Conservation (phyloP, 202 grass and related monocot species). For the Schoenoplectus triqueter region DNA sequence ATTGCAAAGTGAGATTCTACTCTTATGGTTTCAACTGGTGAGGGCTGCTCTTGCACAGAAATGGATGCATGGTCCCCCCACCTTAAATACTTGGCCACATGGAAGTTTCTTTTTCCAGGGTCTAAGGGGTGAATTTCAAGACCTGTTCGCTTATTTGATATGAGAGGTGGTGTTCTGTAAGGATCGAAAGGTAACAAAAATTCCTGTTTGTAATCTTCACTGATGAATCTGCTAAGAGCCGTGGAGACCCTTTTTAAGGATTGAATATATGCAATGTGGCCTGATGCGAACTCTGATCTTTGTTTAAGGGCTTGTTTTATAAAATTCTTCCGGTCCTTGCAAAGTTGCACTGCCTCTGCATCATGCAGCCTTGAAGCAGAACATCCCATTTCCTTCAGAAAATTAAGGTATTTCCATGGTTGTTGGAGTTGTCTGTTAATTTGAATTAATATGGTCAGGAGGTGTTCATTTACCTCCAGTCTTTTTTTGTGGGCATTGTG, state of each 20-base stretch:
- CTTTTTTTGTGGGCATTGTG: neutral
- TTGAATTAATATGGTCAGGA: slow-evolving; percentile 17
- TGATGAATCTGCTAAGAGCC: slow-evolving; percentile 72
- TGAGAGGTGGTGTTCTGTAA: slow-evolving; percentile 44
- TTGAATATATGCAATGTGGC: slow-evolving; percentile 83
- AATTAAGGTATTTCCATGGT: slow-evolving; percentile 66
- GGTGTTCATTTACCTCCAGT: neutral
- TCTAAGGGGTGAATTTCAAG: slow-evolving; percentile 37
- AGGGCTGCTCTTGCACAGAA: slow-evolving; percentile 70
- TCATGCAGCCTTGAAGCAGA: slow-evolving; percentile 95
- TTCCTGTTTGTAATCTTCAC: slow-evolving; percentile 65
- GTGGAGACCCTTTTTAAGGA: slow-evolving; percentile 76
- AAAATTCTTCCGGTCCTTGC: slow-evolving; percentile 84
- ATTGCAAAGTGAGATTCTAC: slow-evolving; percentile 68
- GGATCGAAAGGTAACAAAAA: slow-evolving; percentile 70
- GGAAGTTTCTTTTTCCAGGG: slow-evolving; percentile 63
- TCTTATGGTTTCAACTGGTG: slow-evolving; percentile 58
- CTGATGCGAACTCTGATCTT: slow-evolving; percentile 65
- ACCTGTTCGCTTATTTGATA: slow-evolving; percentile 38
- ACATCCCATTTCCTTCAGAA: slow-evolving; percentile 91
- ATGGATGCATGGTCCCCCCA: slow-evolving; percentile 70
- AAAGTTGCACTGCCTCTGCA: slow-evolving; percentile 91
- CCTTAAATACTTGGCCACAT: slow-evolving; percentile 73
- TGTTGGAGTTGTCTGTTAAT: slow-evolving; percentile 28
- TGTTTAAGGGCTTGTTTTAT: slow-evolving; percentile 92